Percentiles rank a stretch among this genome's conserved stretches.
Conservation (phyloP, 768 basidiomycete genomes). For the Tulasnella sp. region DNA sequence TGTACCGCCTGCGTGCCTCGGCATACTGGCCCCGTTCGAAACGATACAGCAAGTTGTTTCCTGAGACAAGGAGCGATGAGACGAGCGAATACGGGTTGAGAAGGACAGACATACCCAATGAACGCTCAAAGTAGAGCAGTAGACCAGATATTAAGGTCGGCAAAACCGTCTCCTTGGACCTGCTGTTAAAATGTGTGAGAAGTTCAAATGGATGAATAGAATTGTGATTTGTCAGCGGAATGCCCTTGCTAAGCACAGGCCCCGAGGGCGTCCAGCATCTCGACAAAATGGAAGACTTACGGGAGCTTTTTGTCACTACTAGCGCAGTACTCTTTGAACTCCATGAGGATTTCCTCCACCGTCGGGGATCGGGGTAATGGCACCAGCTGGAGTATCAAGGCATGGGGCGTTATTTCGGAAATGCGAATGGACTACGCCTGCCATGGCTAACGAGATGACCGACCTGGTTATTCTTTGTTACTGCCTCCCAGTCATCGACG, state of each 20-base stretch:
- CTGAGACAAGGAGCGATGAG: conserved; percentile 34
- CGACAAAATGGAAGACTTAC: conserved; percentile 3
- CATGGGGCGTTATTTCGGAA: neutral
- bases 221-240: neutral
- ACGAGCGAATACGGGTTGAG: neutral
- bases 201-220: neutral
- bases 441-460: conserved; percentile 33
- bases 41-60: conserved; percentile 88
- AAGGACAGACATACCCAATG: conserved; percentile 51
- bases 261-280: neutral
- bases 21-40: conserved; percentile 95
- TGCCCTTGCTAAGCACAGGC: neutral
- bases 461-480: conserved; percentile 94
- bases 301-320: conserved; percentile 23
- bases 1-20: conserved; percentile 69
- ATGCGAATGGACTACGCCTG: neutral
- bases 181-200: conserved; percentile 37
- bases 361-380: conserved; percentile 78
- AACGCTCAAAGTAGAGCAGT: conserved; percentile 90
- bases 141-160: conserved; percentile 85
- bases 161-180: conserved; percentile 68
- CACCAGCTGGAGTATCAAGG: conserved; percentile 63
- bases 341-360: conserved; percentile 72
- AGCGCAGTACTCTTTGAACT: conserved; percentile 65
- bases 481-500: conserved; percentile 97